Evolutionary conservation across 2,329 filamentous ascomycete species (phyloP), one percentile per base, ranked within the genome.

Genomic region (Aspergillus fumigatus): DNA sequence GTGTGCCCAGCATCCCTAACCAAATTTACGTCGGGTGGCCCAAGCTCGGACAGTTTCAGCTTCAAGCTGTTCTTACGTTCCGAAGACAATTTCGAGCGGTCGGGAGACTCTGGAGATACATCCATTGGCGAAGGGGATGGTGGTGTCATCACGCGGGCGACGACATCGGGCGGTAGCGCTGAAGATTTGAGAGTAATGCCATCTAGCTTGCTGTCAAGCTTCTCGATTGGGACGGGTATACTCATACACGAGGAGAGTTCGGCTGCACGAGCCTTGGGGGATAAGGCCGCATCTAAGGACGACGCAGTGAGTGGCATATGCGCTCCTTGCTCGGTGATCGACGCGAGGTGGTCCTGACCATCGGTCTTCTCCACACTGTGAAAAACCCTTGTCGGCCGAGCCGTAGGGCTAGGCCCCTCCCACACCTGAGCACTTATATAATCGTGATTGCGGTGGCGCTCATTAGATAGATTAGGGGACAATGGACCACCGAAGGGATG

Each of bases 151-250:
- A 78, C 72, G 57, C 70, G 74, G 43, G 74, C 75, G 19, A 76
- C 70, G 19, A 79, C 69, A 53, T 72, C 73, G 4, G 75, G 76
- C 26, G 72, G 74, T 41, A 79, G 63, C 3, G 71, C 76, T 21
- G 75, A 74, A 3, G 76, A 78, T 55, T 78, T 79, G 51, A 79
- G 68, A 5, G 73, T 79, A 55, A 79, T 79, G 5, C 77, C 77
- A 57, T 79, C 77, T 1, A 79, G 67, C 29, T 67, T 72, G 52
- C 72, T 77, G 60, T 79, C 77, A 38, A 79, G 67, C 60, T 75
- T 73, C 61, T 78, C 75, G 55, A 79, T 76, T 3, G 76, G 77
- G 51, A 79, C 73, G 2, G 76, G 70, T 8, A 77, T 66, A 35
- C 73, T 70, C 51, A 70, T 59, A 56, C 63, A 64, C 11, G 63